A percentile compares a stretch with the other conserved stretches of the same genome.
These are phyloP conservation scores for Schoenoplectus tabernaemontani DNA, from an alignment of 202 grass and related monocot species.

Conservation along the genomic window DNA sequence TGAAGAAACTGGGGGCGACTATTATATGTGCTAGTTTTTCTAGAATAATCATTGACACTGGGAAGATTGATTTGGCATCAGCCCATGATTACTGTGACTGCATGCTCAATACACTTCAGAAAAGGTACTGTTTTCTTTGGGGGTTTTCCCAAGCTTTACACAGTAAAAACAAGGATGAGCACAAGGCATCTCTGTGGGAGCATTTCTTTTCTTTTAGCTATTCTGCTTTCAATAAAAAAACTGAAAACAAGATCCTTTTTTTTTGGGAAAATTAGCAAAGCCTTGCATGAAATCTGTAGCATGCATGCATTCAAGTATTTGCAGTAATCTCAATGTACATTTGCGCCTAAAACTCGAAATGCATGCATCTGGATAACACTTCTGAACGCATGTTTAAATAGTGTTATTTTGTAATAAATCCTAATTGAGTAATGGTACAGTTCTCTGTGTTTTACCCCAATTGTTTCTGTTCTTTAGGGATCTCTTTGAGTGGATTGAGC, in stretches of 20 bases:
- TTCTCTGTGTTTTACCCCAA: not conserved
- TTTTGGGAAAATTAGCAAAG: not conserved
- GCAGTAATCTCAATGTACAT: not conserved
- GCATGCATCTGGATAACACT: not conserved
- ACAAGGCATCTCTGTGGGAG: not conserved
- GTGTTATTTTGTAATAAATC: slow-evolving; percentile 1
- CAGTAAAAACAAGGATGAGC: not conserved
- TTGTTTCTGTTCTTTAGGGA: slow-evolving; percentile 51
- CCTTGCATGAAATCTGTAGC: not conserved
- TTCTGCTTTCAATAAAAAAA: not conserved
- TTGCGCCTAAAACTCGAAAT: not conserved
- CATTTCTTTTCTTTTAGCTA: not conserved
- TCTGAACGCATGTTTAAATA: not conserved
- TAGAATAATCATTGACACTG: slow-evolving; percentile 97
- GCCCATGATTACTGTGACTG: slow-evolving; percentile 76
- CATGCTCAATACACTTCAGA: slow-evolving; percentile 91
- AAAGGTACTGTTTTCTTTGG: slow-evolving; percentile 43
- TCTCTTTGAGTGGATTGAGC: slow-evolving; percentile 95
- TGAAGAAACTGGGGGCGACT: slow-evolving; percentile 79
- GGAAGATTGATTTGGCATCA: slow-evolving; percentile 71
- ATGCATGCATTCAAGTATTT: not conserved
- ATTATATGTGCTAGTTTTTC: slow-evolving; percentile 92
- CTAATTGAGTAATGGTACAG: not conserved
- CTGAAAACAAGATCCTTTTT: not conserved
- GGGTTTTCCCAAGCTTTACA: not conserved